Conservation (phyloP, 2,329 filamentous ascomycete species). For the Berkeleyomyces rouxiae region DNA sequence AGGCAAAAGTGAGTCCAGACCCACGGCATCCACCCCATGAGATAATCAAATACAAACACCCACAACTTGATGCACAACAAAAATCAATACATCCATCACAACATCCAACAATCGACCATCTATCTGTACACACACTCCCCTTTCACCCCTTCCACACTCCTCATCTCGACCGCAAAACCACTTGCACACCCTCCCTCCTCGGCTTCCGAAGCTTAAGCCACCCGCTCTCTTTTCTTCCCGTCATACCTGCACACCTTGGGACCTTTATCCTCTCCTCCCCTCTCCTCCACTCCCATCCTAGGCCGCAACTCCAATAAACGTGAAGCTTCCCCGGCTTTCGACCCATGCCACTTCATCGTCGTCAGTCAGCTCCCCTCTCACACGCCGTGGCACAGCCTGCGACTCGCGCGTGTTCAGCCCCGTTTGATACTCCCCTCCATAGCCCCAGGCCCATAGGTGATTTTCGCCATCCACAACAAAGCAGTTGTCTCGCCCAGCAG, state of each 20-base stretch:
- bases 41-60: too few species aligned
- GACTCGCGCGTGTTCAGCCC: constrained; percentile 5
- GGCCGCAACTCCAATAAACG: constrained; percentile 10
- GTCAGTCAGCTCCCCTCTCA: not conserved
- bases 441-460: constrained; percentile 11
- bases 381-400: constrained; percentile 1
- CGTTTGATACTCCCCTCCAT: constrained; percentile 10
- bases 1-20: too few species aligned
- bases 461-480: constrained; percentile 7
- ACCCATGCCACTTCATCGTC: constrained; percentile 6
- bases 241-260: not conserved
- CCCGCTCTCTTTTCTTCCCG: not conserved
- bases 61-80: not conserved
- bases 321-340: constrained; percentile 7
- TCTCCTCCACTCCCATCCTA: not conserved
- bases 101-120: not conserved
- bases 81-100: not conserved
- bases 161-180: not conserved
- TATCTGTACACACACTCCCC: not conserved
- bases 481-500: constrained; percentile 10
- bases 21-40: too few species aligned
- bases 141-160: not conserved
- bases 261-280: not conserved
- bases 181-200: not conserved
- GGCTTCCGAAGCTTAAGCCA: not conserved